Base-by-base conservation (phyloP, 2,329 filamentous ascomycete species). In the Zymoseptoria brevis region DNA sequence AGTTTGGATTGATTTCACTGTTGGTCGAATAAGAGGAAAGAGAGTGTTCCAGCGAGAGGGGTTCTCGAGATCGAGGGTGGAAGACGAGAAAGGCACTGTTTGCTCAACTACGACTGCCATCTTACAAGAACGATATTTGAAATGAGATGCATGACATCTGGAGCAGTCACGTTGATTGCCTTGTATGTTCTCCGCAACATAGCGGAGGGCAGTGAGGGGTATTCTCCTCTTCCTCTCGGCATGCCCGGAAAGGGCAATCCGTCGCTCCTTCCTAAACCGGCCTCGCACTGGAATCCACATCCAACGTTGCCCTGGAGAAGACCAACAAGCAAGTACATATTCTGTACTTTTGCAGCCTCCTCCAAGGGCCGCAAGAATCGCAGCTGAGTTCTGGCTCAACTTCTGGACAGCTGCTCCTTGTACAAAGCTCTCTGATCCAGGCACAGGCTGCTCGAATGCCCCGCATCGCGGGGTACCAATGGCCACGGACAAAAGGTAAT, bases 41-140 rank as follows among this genome's bases (percentile, higher is more conserved):
- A 74, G 64, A 3, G 60, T 64, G 55, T 66, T 71, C 72, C 72
- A 74, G 57, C 72, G 64, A 9, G 62, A 53, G 7, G 70, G 57
- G 50, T 69, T 72, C 19, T 66, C 62, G 30, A 72, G 66, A 45
- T 72, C 68, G 16, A 74, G 65, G 19, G 62, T 56, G 35, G 62
- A 35, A 2, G 63, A 51, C 8, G 63, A 57, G 59, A 72, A 73
- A 2, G 72, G 72, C 16, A 73, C 66, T 2, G 72, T 74, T 59
- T 72, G 72, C 45, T 71, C 68, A 45, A 73, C 71, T 19, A 72
- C 67, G n/a, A 74, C 66, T 30, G 71, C 66, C 72, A 74, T 74
- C 19, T 57, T 24, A 24, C 57, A 26, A 58, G 24, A 22, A 41
- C 35, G 26, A 54, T 52, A 30, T 22, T n/a, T 49, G 26, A 21